A percentile compares a stretch with the other conserved stretches of the same genome.
phyloP scores from a whole-genome alignment of 768 basidiomycete species.

The Russula vinacea region DNA sequence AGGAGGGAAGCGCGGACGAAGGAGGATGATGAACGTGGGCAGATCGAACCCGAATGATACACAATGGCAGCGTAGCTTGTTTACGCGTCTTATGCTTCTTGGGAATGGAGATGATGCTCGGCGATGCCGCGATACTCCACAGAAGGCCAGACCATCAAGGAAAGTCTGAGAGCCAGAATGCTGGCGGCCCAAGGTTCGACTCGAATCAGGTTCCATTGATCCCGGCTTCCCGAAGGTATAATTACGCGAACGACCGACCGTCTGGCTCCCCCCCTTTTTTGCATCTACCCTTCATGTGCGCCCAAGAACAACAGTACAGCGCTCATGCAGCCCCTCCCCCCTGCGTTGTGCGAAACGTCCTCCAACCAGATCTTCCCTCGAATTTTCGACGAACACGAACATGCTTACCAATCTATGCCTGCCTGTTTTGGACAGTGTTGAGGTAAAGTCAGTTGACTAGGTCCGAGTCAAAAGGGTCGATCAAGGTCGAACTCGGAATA shows the following conservation, averaged over 20 bases:
- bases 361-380: slow-evolving; percentile 18
- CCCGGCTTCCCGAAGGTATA: slow-evolving; percentile 28
- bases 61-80: slow-evolving; percentile 27
- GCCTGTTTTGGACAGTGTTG: too few species aligned
- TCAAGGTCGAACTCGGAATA: too few species aligned
- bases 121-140: slow-evolving; percentile 28
- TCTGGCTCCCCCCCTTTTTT: slow-evolving; percentile 22
- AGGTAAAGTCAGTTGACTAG: too few species aligned
- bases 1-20: slow-evolving; percentile 29
- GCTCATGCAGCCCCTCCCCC: slow-evolving; percentile 19
- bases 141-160: slow-evolving; percentile 29
- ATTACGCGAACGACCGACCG: slow-evolving; percentile 29
- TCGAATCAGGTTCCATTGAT: slow-evolving; percentile 30
- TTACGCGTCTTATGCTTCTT: slow-evolving; percentile 25
- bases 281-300: slow-evolving; percentile 14
- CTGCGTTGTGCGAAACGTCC: slow-evolving; percentile 6
- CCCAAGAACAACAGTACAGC: slow-evolving; percentile 27
- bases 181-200: slow-evolving; percentile 26
- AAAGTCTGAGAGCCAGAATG: slow-evolving; percentile 18
- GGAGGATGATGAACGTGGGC: slow-evolving; percentile 27
- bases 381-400: too few species aligned
- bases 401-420: too few species aligned
- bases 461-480: too few species aligned
- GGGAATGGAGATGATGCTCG: slow-evolving; percentile 29
- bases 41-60: slow-evolving; percentile 27